Conservation (phyloP, 225 moss, liverwort and hornwort genomes). For the Antitrichia curtipendula region DNA sequence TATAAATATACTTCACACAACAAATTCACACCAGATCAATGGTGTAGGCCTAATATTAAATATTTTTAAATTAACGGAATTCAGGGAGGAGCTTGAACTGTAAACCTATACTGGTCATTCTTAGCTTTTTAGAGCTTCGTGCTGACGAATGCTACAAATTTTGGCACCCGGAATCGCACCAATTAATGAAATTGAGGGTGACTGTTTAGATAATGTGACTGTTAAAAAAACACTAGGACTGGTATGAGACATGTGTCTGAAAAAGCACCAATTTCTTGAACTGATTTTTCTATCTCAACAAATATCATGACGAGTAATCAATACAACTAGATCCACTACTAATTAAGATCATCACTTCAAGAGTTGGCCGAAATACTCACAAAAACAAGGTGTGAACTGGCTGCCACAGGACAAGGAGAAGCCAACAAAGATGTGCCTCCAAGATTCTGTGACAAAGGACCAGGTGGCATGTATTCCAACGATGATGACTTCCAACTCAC, state of each 20-base stretch:
- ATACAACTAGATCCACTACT: neutral
- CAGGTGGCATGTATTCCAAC: neutral
- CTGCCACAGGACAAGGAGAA: neutral
- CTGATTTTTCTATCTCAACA: neutral
- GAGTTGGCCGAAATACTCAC: neutral
- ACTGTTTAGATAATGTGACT: neutral
- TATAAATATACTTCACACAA: no score
- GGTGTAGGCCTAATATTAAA: neutral
- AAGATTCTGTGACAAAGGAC: neutral
- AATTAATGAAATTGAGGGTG: neutral
- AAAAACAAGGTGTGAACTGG: neutral
- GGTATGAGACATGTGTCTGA: neutral
- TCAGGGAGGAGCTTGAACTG: neutral
- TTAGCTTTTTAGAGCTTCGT: neutral
- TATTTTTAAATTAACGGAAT: accelerated
- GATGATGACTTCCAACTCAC: no score
- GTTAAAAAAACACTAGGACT: neutral
- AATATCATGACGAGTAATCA: no score
- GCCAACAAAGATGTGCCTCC: neutral
- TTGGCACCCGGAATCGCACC: neutral
- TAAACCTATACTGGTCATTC: neutral
- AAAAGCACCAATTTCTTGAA: neutral
- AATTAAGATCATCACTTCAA: neutral
- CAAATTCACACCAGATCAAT: no score
- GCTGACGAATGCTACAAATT: neutral